These are phyloP conservation scores for Pinus tabuliformis DNA, from an alignment of 75 land plant genomes.

Conservation along the genomic window DNA sequence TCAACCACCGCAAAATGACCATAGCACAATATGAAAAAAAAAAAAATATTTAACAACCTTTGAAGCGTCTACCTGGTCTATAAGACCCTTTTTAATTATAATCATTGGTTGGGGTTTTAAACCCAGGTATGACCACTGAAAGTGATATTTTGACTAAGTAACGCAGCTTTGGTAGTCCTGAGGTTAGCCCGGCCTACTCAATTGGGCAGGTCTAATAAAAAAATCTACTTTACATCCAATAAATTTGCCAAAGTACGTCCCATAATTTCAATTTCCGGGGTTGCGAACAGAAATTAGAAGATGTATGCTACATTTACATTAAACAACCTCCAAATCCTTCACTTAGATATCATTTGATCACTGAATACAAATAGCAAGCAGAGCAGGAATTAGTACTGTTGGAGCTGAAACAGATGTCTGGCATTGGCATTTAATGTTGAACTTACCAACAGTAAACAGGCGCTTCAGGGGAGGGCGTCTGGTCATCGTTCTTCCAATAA, in stretches of 20 bases:
- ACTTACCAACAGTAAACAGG: not conserved
- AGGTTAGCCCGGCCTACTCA: too few relatives aligned
- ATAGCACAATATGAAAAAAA: too few relatives aligned
- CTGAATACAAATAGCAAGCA: not conserved
- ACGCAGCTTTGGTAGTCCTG: too few relatives aligned
- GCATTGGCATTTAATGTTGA: not conserved
- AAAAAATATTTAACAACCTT: too few relatives aligned
- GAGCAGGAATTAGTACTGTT: not conserved
- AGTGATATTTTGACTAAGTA: too few relatives aligned
- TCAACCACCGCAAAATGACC: too few relatives aligned
- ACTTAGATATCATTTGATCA: not conserved
- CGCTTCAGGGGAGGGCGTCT: not conserved
- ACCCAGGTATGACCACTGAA: too few relatives aligned
- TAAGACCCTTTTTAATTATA: too few relatives aligned
- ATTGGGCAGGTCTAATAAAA: too few relatives aligned
- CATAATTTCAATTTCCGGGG: not conserved
- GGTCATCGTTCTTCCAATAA: not conserved
- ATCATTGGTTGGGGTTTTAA: too few relatives aligned
- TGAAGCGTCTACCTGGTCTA: too few relatives aligned
- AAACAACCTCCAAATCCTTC: not conserved
- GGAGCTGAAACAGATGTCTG: not conserved
- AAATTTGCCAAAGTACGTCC: constrained; percentile 11
- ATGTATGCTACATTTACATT: not conserved
- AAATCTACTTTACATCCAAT: not conserved
- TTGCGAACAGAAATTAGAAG: not conserved